Percentiles rank a stretch among this genome's conserved stretches.
phyloP scores from a whole-genome alignment of 2,329 filamentous ascomycete genomes.

The Colletotrichum lupini region DNA sequence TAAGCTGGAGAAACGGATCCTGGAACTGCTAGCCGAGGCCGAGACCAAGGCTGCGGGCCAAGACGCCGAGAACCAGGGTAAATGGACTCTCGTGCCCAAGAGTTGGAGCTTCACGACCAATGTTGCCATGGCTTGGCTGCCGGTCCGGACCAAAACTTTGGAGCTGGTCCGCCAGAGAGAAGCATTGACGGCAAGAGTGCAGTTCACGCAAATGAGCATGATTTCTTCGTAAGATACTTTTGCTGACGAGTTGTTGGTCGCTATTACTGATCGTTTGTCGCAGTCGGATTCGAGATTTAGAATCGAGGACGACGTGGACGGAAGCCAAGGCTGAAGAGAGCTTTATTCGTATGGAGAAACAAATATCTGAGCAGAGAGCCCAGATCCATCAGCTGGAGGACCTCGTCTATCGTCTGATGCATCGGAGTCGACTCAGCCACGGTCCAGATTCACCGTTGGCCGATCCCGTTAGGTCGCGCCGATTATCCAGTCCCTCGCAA shows the following conservation, averaged over 20 bases:
- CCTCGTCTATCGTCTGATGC: constrained; percentile 41
- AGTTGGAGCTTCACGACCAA: constrained; percentile 50
- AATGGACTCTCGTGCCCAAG: constrained; percentile 51
- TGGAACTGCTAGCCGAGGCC: constrained; percentile 57
- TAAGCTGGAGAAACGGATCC: constrained; percentile 54
- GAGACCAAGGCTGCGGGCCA: constrained; percentile 46
- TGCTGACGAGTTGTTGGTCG: not conserved
- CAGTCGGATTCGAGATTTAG: constrained; percentile 48
- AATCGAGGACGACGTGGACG: constrained; percentile 45
- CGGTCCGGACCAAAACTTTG: constrained; percentile 55
- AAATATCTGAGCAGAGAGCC: constrained; percentile 40
- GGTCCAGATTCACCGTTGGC: constrained; percentile 22
- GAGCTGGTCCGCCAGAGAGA: constrained; percentile 59
- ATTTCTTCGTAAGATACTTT: constrained; percentile 51
- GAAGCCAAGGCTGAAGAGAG: constrained; percentile 44
- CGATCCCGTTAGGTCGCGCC: constrained; percentile 22
- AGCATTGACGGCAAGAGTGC: constrained; percentile 54
- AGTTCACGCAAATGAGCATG: constrained; percentile 62
- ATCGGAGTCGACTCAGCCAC: constrained; percentile 35
- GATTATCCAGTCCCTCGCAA: constrained; percentile 20
- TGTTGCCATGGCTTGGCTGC: constrained; percentile 58
- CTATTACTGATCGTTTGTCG: constrained; percentile 5
- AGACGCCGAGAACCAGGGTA: constrained; percentile 37
- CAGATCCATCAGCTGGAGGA: constrained; percentile 44
- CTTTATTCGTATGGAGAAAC: constrained; percentile 40